Conservation (phyloP, 2,329 filamentous ascomycete genomes). For the Beauveria scarabaeidicola region DNA sequence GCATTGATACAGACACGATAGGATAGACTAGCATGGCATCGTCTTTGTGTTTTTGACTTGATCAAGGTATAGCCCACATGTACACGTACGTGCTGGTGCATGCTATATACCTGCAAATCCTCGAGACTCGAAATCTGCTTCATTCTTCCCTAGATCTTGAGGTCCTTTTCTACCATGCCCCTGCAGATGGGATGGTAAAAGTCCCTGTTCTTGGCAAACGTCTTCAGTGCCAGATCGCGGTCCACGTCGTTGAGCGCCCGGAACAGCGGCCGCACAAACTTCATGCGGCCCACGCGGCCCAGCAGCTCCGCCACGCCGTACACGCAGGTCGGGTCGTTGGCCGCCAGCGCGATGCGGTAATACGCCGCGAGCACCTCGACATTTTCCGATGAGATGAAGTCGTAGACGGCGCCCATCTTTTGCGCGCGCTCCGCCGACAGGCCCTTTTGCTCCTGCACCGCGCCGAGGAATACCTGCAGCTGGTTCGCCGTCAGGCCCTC, state of each 20-base stretch:
- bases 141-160: slow-evolving; percentile 33
- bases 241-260: slow-evolving; percentile 67
- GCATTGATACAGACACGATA: background rate
- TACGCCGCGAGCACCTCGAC: slow-evolving; percentile 79
- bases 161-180: slow-evolving; percentile 77
- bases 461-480: slow-evolving; percentile 82
- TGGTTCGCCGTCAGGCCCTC: slow-evolving; percentile 75
- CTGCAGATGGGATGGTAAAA: slow-evolving; percentile 96
- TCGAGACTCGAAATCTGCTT: background rate
- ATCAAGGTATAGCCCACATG: background rate
- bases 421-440: slow-evolving; percentile 59
- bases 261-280: slow-evolving; percentile 87
- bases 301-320: slow-evolving; percentile 65
- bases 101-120: no score
- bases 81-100: background rate
- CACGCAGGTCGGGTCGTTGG: slow-evolving; percentile 61
- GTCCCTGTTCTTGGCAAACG: slow-evolving; percentile 77
- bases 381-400: slow-evolving; percentile 66
- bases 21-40: background rate
- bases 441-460: slow-evolving; percentile 55
- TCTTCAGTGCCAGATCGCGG: slow-evolving; percentile 63
- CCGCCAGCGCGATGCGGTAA: slow-evolving; percentile 68
- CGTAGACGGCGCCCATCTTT: slow-evolving; percentile 67
- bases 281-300: slow-evolving; percentile 84
- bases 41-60: background rate